Conservation (phyloP, 2,329 filamentous ascomycete species). For the Ceratocystis alfenasii region DNA sequence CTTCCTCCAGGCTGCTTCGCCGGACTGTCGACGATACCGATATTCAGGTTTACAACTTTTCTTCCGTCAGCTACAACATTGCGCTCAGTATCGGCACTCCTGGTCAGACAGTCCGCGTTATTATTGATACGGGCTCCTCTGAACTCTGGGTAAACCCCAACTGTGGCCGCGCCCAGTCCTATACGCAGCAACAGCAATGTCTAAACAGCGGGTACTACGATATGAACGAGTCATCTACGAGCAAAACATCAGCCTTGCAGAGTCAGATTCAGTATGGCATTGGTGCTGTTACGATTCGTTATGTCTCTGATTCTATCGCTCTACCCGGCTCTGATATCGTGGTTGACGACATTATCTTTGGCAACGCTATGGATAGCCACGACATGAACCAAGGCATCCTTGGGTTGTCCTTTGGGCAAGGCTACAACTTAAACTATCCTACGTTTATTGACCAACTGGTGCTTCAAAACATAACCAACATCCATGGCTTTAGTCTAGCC, state of each 20-base stretch:
- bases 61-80: conserved; percentile 31
- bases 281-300: conserved; percentile 26
- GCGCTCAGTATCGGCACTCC: conserved; percentile 32
- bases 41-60: conserved; percentile 23
- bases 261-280: conserved; percentile 28
- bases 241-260: conserved; percentile 20
- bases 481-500: conserved; percentile 29
- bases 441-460: conserved; percentile 28
- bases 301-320: conserved; percentile 27
- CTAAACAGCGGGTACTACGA: conserved; percentile 22
- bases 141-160: conserved; percentile 36
- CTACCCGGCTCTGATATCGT: conserved; percentile 26
- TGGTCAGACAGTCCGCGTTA: conserved; percentile 31
- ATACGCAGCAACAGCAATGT: conserved; percentile 22
- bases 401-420: conserved; percentile 28
- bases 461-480: conserved; percentile 26
- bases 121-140: conserved; percentile 34
- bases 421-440: conserved; percentile 26
- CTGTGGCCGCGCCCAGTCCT: conserved; percentile 26
- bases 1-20: conserved; percentile 11
- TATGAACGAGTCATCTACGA: conserved; percentile 25
- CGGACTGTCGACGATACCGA: conserved; percentile 20
- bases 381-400: conserved; percentile 29
- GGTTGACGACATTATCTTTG: conserved; percentile 27
- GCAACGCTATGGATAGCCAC: conserved; percentile 26